Base-by-base conservation (phyloP, 164 flowering plant species). In the Chimonanthus salicifolius region DNA sequence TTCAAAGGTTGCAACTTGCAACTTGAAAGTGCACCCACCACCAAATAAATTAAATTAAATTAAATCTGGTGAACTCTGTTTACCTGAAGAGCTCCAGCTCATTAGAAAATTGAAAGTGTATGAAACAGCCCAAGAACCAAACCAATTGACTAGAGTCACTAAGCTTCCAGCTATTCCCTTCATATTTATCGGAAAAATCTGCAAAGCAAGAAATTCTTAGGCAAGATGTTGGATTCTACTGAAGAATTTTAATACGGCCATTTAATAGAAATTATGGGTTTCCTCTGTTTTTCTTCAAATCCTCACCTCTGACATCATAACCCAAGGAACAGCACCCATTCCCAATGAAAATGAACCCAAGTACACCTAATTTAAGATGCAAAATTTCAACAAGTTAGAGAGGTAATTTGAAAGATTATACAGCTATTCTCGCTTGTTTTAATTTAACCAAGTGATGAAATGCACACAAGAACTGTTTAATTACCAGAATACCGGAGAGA, bases 321-420 rank as follows among this genome's bases (percentile, higher is more conserved):
- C 90, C 99, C 99, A 95, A 69, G 99, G 98, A 72, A 90, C 86
- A 18, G 96, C 89, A 62, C 97, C 99, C 97, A 94, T 89, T 75
- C 99, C 99, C 9, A 79, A 70, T 68, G 99, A 87, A 76, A 89
- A 95, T 0, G 90, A 77, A 51, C 84, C 88, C 73, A 90, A 82
- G 77, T 87, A 93, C 21, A 86, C 72, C 98, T 95, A 80, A 73
- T 3, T 47, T 58, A 69, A 75, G 33, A 49, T 3, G 67, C 62
- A 71, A 74, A 54, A 5, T 33, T 33, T 33, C 33, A 33, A 33
- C 33, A 33, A 18, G 13, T 9, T 6, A 33, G 4, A 18, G 6
- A 60, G 45, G 21, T 16, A 72, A 9, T n/a, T 47, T 7, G 33
- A 3, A 8, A 33, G 54, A 62, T 6, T 33, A 33, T 33, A 33